phyloP scores from a whole-genome alignment of 202 grass and related monocot species.

The Setaria viridis region DNA sequence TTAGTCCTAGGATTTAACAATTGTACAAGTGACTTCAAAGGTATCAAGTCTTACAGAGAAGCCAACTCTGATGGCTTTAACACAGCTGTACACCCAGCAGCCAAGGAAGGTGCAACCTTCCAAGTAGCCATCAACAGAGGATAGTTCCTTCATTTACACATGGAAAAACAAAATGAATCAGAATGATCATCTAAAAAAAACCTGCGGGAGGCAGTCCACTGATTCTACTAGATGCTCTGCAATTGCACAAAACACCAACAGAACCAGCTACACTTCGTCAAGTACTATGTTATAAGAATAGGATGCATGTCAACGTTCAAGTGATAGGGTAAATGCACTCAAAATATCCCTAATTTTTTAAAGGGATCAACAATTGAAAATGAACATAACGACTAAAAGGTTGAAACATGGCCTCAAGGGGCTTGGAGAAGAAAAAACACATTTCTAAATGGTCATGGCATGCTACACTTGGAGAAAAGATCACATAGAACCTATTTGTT shows the following conservation, averaged over 20 bases:
- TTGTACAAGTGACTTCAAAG: background rate
- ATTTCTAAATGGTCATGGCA: background rate
- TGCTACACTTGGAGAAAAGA: background rate
- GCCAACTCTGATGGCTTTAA: constrained; percentile 79
- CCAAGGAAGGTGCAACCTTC: constrained; percentile 90
- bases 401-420: background rate
- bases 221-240: too few species aligned
- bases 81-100: constrained; percentile 86
- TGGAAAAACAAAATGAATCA: constrained; percentile 15
- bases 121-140: constrained; percentile 86
- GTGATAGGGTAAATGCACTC: background rate
- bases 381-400: background rate
- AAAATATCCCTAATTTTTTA: background rate
- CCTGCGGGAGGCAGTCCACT: too few species aligned
- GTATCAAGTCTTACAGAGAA: constrained; percentile 67
- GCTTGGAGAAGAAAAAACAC: background rate
- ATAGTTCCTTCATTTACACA: constrained; percentile 72
- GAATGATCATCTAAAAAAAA: constrained; percentile 2
- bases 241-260: background rate
- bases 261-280: background rate
- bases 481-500: background rate
- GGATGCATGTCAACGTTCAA: background rate
- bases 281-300: background rate
- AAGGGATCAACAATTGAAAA: background rate
- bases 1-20: constrained; percentile 27